Evolutionary conservation across 2,329 filamentous ascomycete species (phyloP).

Genomic region (Ascochyta lentis): DNA sequence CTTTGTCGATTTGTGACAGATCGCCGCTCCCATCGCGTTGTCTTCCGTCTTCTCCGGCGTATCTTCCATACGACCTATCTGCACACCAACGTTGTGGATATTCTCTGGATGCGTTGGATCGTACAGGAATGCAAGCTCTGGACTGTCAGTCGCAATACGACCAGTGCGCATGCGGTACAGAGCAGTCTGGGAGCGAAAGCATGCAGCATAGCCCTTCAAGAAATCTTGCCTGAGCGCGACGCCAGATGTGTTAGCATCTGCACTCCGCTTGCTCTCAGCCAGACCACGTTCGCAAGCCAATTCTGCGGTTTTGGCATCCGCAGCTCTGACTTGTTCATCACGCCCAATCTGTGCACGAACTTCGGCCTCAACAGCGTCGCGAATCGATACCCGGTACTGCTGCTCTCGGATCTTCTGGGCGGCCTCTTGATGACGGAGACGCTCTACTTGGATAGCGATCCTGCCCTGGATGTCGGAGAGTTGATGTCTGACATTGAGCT

Average conservation of each 20-base stretch:
- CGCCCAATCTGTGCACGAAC: neutral
- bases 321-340: neutral
- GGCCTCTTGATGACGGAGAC: conserved; percentile 19
- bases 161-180: conserved; percentile 26
- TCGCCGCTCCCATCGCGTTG: neutral
- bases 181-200: conserved; percentile 12
- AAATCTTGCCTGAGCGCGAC: conserved; percentile 12
- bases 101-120: conserved; percentile 27
- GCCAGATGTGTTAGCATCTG: conserved; percentile 2
- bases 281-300: conserved; percentile 22
- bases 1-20: neutral
- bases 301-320: conserved; percentile 4
- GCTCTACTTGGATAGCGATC: conserved; percentile 12
- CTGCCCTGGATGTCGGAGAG: conserved; percentile 11
- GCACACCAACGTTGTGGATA: conserved; percentile 19
- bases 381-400: conserved; percentile 22
- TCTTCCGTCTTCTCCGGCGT: neutral
- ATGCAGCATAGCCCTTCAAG: conserved; percentile 29
- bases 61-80: conserved; percentile 8
- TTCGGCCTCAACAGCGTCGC: conserved; percentile 15
- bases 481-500: conserved; percentile 7
- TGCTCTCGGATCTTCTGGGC: conserved; percentile 28
- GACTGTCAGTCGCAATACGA: conserved; percentile 18
- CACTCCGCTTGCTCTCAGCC: neutral
- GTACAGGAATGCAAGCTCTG: conserved; percentile 28